Evolutionary conservation across 495 filamentous ascomycete species (phyloP), one percentile per base, ranked within the genome.

Genomic region (Penicillium lagena): DNA sequence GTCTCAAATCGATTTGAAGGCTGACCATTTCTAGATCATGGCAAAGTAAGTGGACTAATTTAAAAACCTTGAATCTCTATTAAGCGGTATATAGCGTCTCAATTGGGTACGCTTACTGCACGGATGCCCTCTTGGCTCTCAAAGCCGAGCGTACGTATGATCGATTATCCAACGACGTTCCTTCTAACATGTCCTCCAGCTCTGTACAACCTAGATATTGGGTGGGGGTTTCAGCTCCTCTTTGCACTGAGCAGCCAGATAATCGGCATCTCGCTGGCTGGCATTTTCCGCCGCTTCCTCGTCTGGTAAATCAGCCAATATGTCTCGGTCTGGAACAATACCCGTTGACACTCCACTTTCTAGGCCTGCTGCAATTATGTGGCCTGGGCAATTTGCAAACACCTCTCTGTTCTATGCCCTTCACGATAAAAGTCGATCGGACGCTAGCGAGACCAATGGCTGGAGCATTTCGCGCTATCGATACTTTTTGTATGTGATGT

Each of bases 181-280:
- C 77, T 7, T 71, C 71, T 1, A 68, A 73, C 50, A 40, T 50
- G 34, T 42, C 72, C 12, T 82, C 10, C 15, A 57, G 50, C 54
- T 15, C 14, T 80, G 42, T 83, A 85, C 47, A 73, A 77, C 51
- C 67, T 82, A 45, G 69, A 80, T 12, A 79, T 83, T 40, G 78
- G 78, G 27, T 65, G 81, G 46, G 59, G 72, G 9, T 86, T 82
- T 54, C 74, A 82, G 54, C 51, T 84, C 28, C 43, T 86, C 1
- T 71, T 83, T 35, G 73, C 71, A 5, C 56, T 85, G 29, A 80
- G 80, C 12, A 85, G 78, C 13, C 82, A 86, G 51, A 70, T 77
- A 11, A 57, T 85, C 33, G 81, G 82, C 1, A 82, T 82, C 50
- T 79, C 80, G 1, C 71, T 86, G 40, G 81, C 81, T 7, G 82